Conservation (phyloP, 495 filamentous ascomycete species). For the Lasiosphaeris hirsuta region DNA sequence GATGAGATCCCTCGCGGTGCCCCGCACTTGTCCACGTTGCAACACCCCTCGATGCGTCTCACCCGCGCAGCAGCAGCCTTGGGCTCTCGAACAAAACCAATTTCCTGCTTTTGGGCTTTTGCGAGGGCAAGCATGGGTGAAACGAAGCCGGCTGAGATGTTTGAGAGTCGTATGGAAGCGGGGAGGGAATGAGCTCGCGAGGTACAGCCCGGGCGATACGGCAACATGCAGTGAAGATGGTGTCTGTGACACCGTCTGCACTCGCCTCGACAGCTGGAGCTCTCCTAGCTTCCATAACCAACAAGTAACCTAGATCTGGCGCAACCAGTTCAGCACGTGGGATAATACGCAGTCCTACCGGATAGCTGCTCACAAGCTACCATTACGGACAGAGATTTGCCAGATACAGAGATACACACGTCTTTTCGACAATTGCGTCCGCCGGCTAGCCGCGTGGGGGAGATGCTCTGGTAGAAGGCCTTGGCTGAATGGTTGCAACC, state of each 20-base stretch:
- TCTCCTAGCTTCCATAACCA: not conserved
- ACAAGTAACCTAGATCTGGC: constrained; percentile 16
- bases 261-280: constrained; percentile 5
- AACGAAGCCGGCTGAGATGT: not conserved
- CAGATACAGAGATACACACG: not conserved
- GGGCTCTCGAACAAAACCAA: not conserved
- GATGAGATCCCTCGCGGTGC: constrained; percentile 1
- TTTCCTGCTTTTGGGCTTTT: no score
- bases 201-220: not conserved
- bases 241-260: not conserved
- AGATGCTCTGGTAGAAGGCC: not conserved
- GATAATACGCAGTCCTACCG: constrained; percentile 21
- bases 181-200: not conserved
- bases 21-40: not conserved
- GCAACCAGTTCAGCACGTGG: constrained; percentile 19
- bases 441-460: not conserved
- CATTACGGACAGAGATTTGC: constrained; percentile 15
- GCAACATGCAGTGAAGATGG: constrained; percentile 1
- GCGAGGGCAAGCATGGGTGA: no score
- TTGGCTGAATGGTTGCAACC: not conserved
- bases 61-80: not conserved
- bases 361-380: constrained; percentile 15
- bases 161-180: not conserved
- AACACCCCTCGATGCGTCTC: not conserved
- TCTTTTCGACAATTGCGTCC: not conserved